Percentiles rank a stretch among this genome's conserved stretches.
Evolutionary conservation across 371 early-diverging fungal genomes (phyloP).

Genomic region (Rhizomucor pusillus): DNA sequence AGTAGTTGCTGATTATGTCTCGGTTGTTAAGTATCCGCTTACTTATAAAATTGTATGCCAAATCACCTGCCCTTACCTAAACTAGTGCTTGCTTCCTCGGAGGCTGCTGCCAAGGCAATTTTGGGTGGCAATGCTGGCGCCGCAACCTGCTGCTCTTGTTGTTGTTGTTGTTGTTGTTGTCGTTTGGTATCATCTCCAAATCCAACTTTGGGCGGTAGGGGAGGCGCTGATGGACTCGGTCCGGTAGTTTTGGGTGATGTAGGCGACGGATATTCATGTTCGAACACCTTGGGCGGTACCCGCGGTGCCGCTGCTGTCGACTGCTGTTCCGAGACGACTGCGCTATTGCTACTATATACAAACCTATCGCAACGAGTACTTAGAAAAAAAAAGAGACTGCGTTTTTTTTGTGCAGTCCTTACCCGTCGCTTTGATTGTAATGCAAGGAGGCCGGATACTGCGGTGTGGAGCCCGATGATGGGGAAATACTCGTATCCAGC

Average conservation of each 20-base stretch:
- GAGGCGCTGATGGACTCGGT: conserved; percentile 16
- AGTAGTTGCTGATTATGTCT: conserved; percentile 27
- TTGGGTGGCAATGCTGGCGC: conserved; percentile 31
- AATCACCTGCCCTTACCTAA: too few relatives aligned
- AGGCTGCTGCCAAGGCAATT: conserved; percentile 8
- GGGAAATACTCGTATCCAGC: too few relatives aligned
- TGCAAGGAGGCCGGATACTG: conserved; percentile 23
- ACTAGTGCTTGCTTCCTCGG: too few relatives aligned
- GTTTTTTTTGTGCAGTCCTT: conserved; percentile 11
- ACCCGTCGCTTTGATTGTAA: conserved; percentile 39
- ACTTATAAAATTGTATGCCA: not conserved
- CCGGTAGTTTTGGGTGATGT: not conserved
- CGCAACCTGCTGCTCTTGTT: not conserved
- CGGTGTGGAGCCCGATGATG: not conserved
- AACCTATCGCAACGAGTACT: too few relatives aligned
- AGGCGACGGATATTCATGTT: conserved; percentile 4
- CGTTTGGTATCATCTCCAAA: not conserved
- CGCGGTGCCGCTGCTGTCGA: conserved; percentile 3
- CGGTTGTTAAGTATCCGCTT: not conserved
- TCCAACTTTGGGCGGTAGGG: conserved; percentile 33
- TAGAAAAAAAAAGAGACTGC: conserved; percentile 7
- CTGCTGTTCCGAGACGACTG: not conserved
- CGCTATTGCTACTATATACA: too few relatives aligned
- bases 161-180: too few relatives aligned
- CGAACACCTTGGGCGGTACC: conserved; percentile 12